Base-by-base conservation (phyloP, 352 stramenopile genomes). In the Pythium graminicola region DNA sequence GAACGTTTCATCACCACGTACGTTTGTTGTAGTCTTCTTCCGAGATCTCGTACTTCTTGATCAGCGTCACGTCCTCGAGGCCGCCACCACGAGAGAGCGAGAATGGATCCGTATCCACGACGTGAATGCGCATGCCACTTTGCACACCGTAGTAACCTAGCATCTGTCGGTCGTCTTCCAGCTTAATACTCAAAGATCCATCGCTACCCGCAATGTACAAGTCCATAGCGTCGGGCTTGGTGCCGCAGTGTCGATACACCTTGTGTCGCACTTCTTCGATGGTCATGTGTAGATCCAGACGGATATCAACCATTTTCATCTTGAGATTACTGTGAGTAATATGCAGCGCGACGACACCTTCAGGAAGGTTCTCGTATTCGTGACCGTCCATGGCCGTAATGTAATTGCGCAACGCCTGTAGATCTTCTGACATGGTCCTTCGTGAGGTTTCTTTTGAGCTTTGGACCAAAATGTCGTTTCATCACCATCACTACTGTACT, bases 11-110 rank as follows among this genome's bases (percentile, higher is more conserved):
- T n/a, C n/a, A 40, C 23, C 13, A 57, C 72, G 45, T 78, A 93
- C 95, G 86, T 52, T 97, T 97, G 69, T 99, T 77, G 73, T 99
- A 99, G 58, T 98, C 96, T 36, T 98, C 95, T 42, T 99, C 97
- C 0, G 76, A 95, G 74, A 99, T 99, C 59, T 87, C 67, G 70
- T 99, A 99, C 75, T 99, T 99, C 54, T 98, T 61, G 20, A 99
- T 83, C 40, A 98, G 78, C 8, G 86, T 94, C 9, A 96, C 86
- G 67, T 99, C 93, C 64, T 99, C 97, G 11, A 99, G 92, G 4
- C 92, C 96, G 16, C 97, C 97, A 40, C 86, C 83, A 28, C 74
- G 85, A 22, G 90, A 96, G 17, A 97, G 74, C 27, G 95, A 99
- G 72, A 98, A 96, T 27, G 96, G 97, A 82, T 99, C 94, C 20